These are phyloP conservation scores for Leishmania braziliensis DNA, from an alignment of 208 protist species.

Conservation along the genomic window DNA sequence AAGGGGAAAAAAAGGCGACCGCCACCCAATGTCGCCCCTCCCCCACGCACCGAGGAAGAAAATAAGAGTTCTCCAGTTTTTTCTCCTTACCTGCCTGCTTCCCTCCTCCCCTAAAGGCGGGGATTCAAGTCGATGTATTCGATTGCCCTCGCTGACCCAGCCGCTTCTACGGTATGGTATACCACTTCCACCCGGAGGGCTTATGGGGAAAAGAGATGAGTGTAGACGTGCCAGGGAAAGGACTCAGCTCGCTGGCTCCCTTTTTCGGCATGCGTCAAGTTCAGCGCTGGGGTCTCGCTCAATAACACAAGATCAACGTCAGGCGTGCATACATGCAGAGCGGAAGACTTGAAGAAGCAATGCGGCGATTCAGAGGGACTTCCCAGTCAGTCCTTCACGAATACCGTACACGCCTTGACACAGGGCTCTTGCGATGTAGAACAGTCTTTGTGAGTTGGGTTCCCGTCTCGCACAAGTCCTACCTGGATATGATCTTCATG, in stretches of 20 bases:
- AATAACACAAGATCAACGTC: background rate
- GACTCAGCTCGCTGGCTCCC: background rate
- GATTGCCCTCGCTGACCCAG: background rate
- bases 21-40: background rate
- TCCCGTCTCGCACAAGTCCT: background rate
- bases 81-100: background rate
- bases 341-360: background rate
- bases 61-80: no score
- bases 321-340: background rate
- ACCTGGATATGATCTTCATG: constrained; percentile 60
- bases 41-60: no score
- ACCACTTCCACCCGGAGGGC: background rate
- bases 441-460: background rate
- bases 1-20: background rate
- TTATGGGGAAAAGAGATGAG: background rate
- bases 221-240: background rate
- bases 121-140: background rate
- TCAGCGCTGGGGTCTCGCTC: background rate
- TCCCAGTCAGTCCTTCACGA: background rate
- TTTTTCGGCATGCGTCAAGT: background rate
- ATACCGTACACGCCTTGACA: background rate
- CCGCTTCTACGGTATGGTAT: background rate
- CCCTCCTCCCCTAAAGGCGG: background rate
- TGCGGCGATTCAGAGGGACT: background rate
- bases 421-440: background rate